A percentile compares a stretch with the other conserved stretches of the same genome.
These are phyloP conservation scores for Dactylellina drechsleri DNA, from an alignment of 2,329 filamentous ascomycete species.

Conservation along the genomic window DNA sequence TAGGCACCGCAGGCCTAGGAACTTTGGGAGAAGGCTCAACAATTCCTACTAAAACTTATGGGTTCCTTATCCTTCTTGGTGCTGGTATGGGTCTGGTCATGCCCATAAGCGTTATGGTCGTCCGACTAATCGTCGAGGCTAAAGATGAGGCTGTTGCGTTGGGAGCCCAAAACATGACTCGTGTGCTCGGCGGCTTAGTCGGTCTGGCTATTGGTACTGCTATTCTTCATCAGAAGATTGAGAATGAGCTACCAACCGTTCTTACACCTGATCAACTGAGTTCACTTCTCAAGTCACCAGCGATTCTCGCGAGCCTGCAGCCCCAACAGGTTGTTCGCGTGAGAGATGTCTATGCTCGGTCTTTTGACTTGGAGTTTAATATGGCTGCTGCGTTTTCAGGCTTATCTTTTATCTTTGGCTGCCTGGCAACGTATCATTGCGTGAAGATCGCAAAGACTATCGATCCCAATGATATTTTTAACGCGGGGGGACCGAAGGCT, in stretches of 20 bases:
- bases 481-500: neutral
- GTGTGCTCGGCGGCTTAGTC: constrained; percentile 62
- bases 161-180: constrained; percentile 62
- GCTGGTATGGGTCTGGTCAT: constrained; percentile 61
- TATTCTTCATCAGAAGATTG: constrained; percentile 45
- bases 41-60: constrained; percentile 58
- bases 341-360: constrained; percentile 37
- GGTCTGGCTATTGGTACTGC: constrained; percentile 60
- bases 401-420: constrained; percentile 30
- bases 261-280: constrained; percentile 37
- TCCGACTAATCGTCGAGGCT: constrained; percentile 59
- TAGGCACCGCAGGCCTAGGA: constrained; percentile 61
- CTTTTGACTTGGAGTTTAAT: constrained; percentile 50
- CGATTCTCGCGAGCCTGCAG: constrained; percentile 27
- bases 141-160: constrained; percentile 61
- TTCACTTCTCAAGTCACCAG: constrained; percentile 39
- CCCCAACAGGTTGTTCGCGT: constrained; percentile 30
- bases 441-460: constrained; percentile 2
- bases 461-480: constrained; percentile 15
- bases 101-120: constrained; percentile 60
- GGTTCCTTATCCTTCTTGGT: constrained; percentile 61
- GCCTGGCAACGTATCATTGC: constrained; percentile 28
- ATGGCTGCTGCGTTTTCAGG: constrained; percentile 48
- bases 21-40: constrained; percentile 56
- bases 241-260: constrained; percentile 22